Base-by-base conservation (phyloP, 2,329 filamentous ascomycete species). In the Seiridium unicorne region DNA sequence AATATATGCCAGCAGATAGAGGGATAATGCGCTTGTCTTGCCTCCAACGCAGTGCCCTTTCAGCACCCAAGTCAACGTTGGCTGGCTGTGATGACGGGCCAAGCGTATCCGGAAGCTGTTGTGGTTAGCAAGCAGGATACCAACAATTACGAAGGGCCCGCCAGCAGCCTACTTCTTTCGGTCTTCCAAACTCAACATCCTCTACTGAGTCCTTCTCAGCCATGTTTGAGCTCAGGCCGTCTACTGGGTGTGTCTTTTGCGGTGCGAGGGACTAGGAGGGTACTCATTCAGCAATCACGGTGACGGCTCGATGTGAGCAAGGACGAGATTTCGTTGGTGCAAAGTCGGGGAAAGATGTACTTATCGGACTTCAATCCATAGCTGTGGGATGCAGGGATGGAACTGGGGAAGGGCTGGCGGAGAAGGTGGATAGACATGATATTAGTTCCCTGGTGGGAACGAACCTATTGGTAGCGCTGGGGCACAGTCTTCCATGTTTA, bases 21-120 rank as follows among this genome's bases (percentile, higher is more conserved):
- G 83, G 83, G 9, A 86, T 72, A 59, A 86, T 82, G 51, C 80
- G 78, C 57, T 78, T 64, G 66, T 86, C 83, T 42, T 42, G 38
- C 38, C 76, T 78, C 72, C 77, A 66, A 42, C 72, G 56, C 5
- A 72, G 60, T 31, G 64, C 63, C 26, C 64, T 61, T 61, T 72
- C 38, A 42, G 38, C 38, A 13, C 13, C 70, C 10, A 60, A 49
- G 26, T 36, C 53, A 40, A 42, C 31, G 26, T 59, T 55, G 3
- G 62, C 56, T 3, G 63, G 60, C 7, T 42, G 38, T 42, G 38
- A 42, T 13, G 38, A 42, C 7, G 38, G 13, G 7, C 38, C 38
- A 42, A 13, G 7, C 13, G 38, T 42, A 2, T 42, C 38, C 38
- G 13, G 13, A 42, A 13, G 7, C 38, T 42, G 13, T 42, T 42